Evolutionary conservation across 2,329 filamentous ascomycete species (phyloP).

Genomic region (Scorias spongiosa): DNA sequence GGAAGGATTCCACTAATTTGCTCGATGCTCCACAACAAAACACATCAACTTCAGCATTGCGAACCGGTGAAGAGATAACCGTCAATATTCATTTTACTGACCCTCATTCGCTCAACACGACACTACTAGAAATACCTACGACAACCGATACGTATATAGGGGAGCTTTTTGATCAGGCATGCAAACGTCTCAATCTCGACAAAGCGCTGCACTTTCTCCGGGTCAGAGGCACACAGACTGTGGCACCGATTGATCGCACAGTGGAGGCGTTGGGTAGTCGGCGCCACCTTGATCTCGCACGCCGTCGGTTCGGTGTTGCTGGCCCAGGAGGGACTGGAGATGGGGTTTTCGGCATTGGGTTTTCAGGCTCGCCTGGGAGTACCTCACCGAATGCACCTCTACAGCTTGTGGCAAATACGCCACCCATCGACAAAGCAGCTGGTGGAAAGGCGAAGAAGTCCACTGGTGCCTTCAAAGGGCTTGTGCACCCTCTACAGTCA

Average conservation of each 20-base stretch:
- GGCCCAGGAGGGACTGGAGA: constrained; percentile 9
- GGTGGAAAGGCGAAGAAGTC: constrained; percentile 11
- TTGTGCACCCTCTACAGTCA: constrained; percentile 48
- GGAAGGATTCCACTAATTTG: constrained; percentile 29
- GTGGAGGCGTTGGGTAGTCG: constrained; percentile 65
- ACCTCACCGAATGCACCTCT: constrained; percentile 54
- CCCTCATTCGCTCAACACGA: constrained; percentile 46
- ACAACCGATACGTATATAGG: constrained; percentile 73
- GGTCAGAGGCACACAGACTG: constrained; percentile 56
- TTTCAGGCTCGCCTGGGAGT: constrained; percentile 53
- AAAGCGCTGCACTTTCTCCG: constrained; percentile 68
- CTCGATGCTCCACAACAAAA: constrained; percentile 29
- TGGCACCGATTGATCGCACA: constrained; percentile 61
- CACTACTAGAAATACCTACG: constrained; percentile 57
- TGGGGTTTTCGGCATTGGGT: constrained; percentile 49
- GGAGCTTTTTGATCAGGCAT: constrained; percentile 65
- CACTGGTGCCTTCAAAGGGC: constrained; percentile 26
- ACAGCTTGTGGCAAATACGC: constrained; percentile 32
- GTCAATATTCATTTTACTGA: constrained; percentile 60
- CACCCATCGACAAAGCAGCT: constrained; percentile 19
- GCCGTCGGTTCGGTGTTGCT: constrained; percentile 54
- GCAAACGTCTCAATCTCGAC: constrained; percentile 62
- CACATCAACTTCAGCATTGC: constrained; percentile 32
- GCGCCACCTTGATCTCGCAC: constrained; percentile 58
- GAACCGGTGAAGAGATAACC: constrained; percentile 55